phyloP scores from a whole-genome alignment of 2,329 filamentous ascomycete genomes.

The Sporothrix humicola region DNA sequence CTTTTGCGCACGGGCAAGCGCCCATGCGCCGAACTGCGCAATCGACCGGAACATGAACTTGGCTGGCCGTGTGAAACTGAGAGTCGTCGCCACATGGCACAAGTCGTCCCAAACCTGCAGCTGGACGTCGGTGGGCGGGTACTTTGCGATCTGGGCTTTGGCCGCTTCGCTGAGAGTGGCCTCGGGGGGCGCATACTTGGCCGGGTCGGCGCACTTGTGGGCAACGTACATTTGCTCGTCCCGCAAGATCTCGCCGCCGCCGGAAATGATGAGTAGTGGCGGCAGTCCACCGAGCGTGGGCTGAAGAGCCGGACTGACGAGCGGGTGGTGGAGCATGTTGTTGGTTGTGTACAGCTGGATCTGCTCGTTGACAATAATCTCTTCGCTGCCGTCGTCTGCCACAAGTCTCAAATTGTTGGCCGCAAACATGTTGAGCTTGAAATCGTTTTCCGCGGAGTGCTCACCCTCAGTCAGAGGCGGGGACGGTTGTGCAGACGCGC shows the following conservation, averaged over 20 bases:
- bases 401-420: slow-evolving; percentile 38
- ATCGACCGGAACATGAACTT: slow-evolving; percentile 95
- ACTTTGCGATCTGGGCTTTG: slow-evolving; percentile 64
- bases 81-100: slow-evolving; percentile 87
- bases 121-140: slow-evolving; percentile 86
- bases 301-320: slow-evolving; percentile 88
- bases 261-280: slow-evolving; percentile 82
- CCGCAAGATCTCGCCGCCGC: slow-evolving; percentile 84
- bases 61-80: slow-evolving; percentile 95
- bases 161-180: slow-evolving; percentile 67
- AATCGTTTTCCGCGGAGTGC: neutral
- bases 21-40: slow-evolving; percentile 93
- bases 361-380: slow-evolving; percentile 81
- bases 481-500: neutral
- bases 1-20: slow-evolving; percentile 80
- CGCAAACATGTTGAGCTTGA: slow-evolving; percentile 42
- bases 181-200: slow-evolving; percentile 73
- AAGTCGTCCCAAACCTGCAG: slow-evolving; percentile 96
- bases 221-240: slow-evolving; percentile 96
- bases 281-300: slow-evolving; percentile 88
- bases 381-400: slow-evolving; percentile 67
- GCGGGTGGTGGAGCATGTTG: slow-evolving; percentile 79
- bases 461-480: slow-evolving; percentile 44
- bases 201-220: slow-evolving; percentile 89
- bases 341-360: slow-evolving; percentile 91